These are phyloP conservation scores for Clarireedia paspali DNA, from an alignment of 2,329 filamentous ascomycete genomes.

Conservation along the genomic window DNA sequence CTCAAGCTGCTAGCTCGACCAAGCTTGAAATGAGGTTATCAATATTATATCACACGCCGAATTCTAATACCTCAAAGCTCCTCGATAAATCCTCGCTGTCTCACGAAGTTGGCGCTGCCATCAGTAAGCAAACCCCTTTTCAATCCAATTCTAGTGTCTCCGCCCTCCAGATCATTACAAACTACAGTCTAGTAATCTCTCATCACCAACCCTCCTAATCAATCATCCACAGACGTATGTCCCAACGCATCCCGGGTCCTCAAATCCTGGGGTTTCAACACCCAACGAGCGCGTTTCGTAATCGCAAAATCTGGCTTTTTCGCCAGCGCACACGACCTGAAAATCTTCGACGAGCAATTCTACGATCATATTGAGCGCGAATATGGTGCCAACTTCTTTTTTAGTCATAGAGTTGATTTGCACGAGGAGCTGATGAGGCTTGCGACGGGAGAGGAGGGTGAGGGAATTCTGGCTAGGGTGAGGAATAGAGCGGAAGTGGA, in stretches of 20 bases:
- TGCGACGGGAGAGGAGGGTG: slow-evolving; percentile 34
- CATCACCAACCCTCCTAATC: background rate
- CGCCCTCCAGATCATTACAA: too few relatives aligned
- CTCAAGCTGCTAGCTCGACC: background rate
- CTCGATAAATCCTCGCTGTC: slow-evolving; percentile 49
- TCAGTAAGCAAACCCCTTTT: slow-evolving; percentile 29
- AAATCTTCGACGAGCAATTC: slow-evolving; percentile 11
- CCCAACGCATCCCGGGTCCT: slow-evolving; percentile 55
- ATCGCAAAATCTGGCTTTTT: slow-evolving; percentile 31
- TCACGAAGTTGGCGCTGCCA: slow-evolving; percentile 50
- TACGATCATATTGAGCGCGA: slow-evolving; percentile 10
- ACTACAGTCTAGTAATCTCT: background rate
- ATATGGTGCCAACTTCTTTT: slow-evolving; percentile 38
- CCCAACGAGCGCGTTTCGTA: slow-evolving; percentile 33
- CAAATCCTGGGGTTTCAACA: slow-evolving; percentile 35
- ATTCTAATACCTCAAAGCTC: slow-evolving; percentile 30
- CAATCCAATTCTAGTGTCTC: background rate
- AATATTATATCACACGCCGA: too few relatives aligned
- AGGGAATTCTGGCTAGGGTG: slow-evolving; percentile 31
- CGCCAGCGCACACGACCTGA: slow-evolving; percentile 14
- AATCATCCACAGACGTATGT: slow-evolving; percentile 34
- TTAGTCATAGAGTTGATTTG: slow-evolving; percentile 45
- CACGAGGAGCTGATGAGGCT: slow-evolving; percentile 43
- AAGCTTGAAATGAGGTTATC: background rate
- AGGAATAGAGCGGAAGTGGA: slow-evolving; percentile 35